Percentiles rank a stretch among this genome's conserved stretches.
These are phyloP conservation scores for Yamadazyma laniorum DNA, from an alignment of 805 yeast species.

Conservation along the genomic window DNA sequence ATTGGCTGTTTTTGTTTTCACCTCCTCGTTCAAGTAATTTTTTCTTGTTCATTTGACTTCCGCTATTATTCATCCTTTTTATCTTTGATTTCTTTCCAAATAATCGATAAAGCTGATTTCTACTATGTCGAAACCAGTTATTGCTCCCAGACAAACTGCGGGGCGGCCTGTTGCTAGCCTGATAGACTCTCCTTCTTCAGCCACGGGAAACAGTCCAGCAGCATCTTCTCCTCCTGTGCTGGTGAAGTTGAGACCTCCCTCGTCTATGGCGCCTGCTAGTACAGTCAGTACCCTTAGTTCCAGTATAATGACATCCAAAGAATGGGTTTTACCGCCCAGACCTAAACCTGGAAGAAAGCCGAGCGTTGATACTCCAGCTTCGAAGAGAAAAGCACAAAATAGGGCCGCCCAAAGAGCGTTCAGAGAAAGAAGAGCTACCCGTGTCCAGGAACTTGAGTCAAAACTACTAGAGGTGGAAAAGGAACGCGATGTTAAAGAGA, in stretches of 20 bases:
- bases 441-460: constrained; percentile 75
- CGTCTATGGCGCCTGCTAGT: background rate
- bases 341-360: constrained; percentile 63
- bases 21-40: background rate
- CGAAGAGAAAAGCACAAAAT: constrained; percentile 85
- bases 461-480: constrained; percentile 65
- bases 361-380: constrained; percentile 74
- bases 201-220: background rate
- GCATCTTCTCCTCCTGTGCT: constrained; percentile 10
- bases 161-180: background rate
- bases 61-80: constrained; percentile 1
- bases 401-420: constrained; percentile 94
- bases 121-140: constrained; percentile 12
- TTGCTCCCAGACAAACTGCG: constrained; percentile 14
- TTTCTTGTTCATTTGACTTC: background rate
- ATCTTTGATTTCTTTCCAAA: background rate
- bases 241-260: constrained; percentile 7
- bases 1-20: constrained; percentile 1
- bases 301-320: constrained; percentile 52
- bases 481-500: constrained; percentile 60
- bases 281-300: background rate
- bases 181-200: constrained; percentile 4
- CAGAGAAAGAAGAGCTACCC: constrained; percentile 80
- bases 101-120: background rate
- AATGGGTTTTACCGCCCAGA: constrained; percentile 58